A percentile compares a stretch with the other conserved stretches of the same genome.
These are phyloP conservation scores for Talaromyces atroroseus DNA, from an alignment of 2,329 filamentous ascomycete genomes.

Conservation along the genomic window DNA sequence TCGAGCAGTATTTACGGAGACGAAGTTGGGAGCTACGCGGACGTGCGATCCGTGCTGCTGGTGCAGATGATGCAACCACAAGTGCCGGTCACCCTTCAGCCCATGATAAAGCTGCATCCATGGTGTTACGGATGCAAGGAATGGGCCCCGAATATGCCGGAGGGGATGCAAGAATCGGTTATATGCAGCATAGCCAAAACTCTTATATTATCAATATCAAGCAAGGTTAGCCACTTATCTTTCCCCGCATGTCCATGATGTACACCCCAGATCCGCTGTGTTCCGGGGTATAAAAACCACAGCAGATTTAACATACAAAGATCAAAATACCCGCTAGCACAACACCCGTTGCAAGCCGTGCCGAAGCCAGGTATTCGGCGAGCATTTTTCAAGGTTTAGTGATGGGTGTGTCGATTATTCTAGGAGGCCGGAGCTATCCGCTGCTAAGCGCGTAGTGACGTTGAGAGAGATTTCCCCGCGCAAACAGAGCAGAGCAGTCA, in stretches of 20 bases:
- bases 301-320: conserved; percentile 3
- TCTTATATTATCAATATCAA: conserved; percentile 14
- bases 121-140: conserved; percentile 27
- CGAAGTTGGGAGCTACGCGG: conserved; percentile 70
- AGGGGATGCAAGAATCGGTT: conserved; percentile 34
- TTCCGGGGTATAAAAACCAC: neutral
- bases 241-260: neutral
- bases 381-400: conserved; percentile 4
- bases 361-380: conserved; percentile 4
- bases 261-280: neutral
- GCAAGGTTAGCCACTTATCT: neutral
- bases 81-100: conserved; percentile 67
- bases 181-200: conserved; percentile 27
- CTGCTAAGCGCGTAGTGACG: conserved; percentile 3
- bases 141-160: conserved; percentile 26
- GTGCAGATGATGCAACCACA: conserved; percentile 67
- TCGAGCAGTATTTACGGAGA: conserved; percentile 69
- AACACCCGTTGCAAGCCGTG: conserved; percentile 7
- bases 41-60: conserved; percentile 63
- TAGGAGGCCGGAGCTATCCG: conserved; percentile 1
- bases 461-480: neutral
- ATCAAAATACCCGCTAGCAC: neutral
- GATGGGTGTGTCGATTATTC: neutral
- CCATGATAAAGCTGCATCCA: conserved; percentile 66
- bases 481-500: neutral